These are phyloP conservation scores for Podospora fimiseda DNA, from an alignment of 495 filamentous ascomycete species.

Conservation along the genomic window DNA sequence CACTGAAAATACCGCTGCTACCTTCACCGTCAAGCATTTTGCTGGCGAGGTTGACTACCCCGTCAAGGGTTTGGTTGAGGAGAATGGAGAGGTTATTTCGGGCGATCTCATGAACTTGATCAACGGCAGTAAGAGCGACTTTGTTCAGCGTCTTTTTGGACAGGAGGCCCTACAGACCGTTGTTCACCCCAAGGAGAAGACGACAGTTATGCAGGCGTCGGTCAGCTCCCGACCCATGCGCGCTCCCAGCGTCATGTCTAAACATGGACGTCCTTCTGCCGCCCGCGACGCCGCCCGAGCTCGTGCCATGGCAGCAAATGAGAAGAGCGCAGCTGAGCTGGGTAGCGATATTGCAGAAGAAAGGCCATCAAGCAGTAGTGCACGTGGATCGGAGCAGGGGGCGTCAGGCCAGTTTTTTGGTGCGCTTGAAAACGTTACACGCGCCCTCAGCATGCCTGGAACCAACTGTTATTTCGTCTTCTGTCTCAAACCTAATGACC, in stretches of 20 bases:
- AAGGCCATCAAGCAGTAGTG: constrained; percentile 26
- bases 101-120: constrained; percentile 95
- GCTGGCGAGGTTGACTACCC: constrained; percentile 96
- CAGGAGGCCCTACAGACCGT: constrained; percentile 88
- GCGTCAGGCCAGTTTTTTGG: constrained; percentile 88
- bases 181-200: constrained; percentile 82
- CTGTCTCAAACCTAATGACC: constrained; percentile 94
- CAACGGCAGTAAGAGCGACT: constrained; percentile 76
- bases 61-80: constrained; percentile 75
- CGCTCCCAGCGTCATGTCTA: constrained; percentile 85
- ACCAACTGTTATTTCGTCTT: constrained; percentile 94
- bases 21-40: constrained; percentile 89
- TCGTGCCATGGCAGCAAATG: constrained; percentile 24
- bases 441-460: constrained; percentile 70
- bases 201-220: constrained; percentile 90
- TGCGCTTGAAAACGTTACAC: constrained; percentile 80
- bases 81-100: constrained; percentile 92
- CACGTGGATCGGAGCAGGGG: constrained; percentile 57
- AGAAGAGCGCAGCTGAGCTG: constrained; percentile 39
- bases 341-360: constrained; percentile 44
- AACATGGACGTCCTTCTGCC: constrained; percentile 38
- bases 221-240: constrained; percentile 90
- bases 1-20: constrained; percentile 66
- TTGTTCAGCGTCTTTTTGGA: constrained; percentile 83
- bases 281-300: constrained; percentile 27